phyloP scores from a whole-genome alignment of 805 yeast species.

The Cyberlindnera xylosilytica region DNA sequence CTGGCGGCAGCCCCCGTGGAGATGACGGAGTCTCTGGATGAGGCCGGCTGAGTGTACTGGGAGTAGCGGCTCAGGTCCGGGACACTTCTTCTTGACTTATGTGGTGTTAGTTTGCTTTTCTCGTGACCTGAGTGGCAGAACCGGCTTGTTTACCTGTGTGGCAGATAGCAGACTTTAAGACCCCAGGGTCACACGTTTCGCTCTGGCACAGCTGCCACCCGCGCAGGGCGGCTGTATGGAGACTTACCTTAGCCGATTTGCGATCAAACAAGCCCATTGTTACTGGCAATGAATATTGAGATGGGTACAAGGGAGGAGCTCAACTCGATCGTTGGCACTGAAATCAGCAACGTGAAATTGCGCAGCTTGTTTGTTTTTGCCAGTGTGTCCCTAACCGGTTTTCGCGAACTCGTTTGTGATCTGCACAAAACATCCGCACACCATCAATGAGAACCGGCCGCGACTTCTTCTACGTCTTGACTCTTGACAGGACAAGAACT shows the following conservation, averaged over 20 bases:
- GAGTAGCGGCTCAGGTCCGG: slow-evolving; percentile 39
- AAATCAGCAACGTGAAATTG: slow-evolving; percentile 4
- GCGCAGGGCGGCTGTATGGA: too few relatives aligned
- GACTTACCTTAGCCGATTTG: slow-evolving; percentile 5
- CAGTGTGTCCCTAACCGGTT: not conserved
- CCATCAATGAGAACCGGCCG: too few relatives aligned
- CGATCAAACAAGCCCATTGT: slow-evolving; percentile 11
- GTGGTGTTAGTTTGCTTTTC: slow-evolving; percentile 2
- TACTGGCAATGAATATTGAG: not conserved
- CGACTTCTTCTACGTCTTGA: too few relatives aligned
- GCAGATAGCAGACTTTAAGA: too few relatives aligned
- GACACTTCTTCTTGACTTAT: slow-evolving; percentile 21
- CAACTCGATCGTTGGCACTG: too few relatives aligned
- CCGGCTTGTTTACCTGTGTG: too few relatives aligned
- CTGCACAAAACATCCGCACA: not conserved
- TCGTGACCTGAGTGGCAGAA: too few relatives aligned
- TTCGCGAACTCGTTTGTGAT: not conserved
- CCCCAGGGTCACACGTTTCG: too few relatives aligned
- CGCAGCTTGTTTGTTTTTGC: slow-evolving; percentile 1
- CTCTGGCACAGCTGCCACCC: too few relatives aligned
- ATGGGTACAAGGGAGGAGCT: too few relatives aligned
- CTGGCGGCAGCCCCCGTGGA: slow-evolving; percentile 23
- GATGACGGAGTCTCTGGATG: slow-evolving; percentile 19
- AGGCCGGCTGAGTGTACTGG: slow-evolving; percentile 24
- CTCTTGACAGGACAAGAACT: too few relatives aligned